Conservation (phyloP, 441 rosid species). For the California macrophylla region DNA sequence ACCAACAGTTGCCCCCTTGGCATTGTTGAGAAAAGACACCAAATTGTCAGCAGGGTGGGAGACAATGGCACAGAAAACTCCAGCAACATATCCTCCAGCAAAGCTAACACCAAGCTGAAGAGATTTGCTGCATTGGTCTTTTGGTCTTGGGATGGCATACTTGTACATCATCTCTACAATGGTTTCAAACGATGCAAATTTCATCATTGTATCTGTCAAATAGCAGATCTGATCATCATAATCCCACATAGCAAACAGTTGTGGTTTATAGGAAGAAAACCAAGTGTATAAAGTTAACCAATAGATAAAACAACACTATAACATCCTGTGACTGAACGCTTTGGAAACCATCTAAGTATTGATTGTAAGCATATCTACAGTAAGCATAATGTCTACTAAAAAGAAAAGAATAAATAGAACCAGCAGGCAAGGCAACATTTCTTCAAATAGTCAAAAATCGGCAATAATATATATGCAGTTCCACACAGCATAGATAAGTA, state of each 20-base stretch:
- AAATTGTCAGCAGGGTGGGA: conserved; percentile 96
- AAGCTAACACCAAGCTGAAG: conserved; percentile 90
- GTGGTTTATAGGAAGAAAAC: background rate
- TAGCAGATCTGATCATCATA: conserved; percentile 5
- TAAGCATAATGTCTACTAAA: too few species aligned
- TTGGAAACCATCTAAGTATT: background rate
- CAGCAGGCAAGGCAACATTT: too few species aligned
- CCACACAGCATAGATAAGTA: too few species aligned
- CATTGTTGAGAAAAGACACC: conserved; percentile 93
- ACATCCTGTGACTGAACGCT: background rate
- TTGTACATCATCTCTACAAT: conserved; percentile 93
- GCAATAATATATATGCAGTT: too few species aligned
- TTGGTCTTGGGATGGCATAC: conserved; percentile 73
- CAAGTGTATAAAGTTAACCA: background rate
- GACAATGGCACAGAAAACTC: conserved; percentile 69
- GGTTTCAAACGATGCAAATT: conserved; percentile 96
- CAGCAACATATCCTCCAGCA: conserved; percentile 93
- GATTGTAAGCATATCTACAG: background rate
- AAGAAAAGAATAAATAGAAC: too few species aligned
- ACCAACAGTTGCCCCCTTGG: conserved; percentile 72
- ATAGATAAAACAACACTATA: background rate
- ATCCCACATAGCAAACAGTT: background rate
- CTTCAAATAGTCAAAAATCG: too few species aligned
- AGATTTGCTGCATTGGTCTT: conserved; percentile 76
- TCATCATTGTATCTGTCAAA: conserved; percentile 87